Base-by-base conservation (phyloP, 2,329 filamentous ascomycete species). In the Balansia obtecta region DNA sequence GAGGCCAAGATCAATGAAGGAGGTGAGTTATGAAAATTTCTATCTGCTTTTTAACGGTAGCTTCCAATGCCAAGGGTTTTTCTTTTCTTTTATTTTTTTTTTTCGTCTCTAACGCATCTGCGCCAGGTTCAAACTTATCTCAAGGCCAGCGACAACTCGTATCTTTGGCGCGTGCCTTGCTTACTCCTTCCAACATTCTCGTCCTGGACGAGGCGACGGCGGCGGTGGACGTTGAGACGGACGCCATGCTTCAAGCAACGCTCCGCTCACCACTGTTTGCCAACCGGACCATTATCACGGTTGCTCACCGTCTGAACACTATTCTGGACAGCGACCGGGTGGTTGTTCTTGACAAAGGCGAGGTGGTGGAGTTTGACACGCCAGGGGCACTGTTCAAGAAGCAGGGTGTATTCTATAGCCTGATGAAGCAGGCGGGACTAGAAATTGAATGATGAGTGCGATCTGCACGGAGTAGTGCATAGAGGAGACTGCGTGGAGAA, bases 261-360 rank as follows among this genome's bases (percentile, higher is more conserved):
- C 70, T 84, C 50, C 75, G 81, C 34, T 77, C 77, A 37, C 75
- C 79, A 20, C 65, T 83, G 15, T 98, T 98, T 71, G 77, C 83
- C 54, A 88, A 96, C 68, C 82, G 88, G 49, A 98, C 93, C 38
- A 97, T 98, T 67, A 95, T 98, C 67, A 98, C 93, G 1, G 95
- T 98, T 61, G 93, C 93, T 27, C 93, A 98, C 71, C 84, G 93
- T 50, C 95, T 98, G 72, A 97, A 97, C 71, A 98, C 93, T 11
- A 97, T 98, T 60, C 77, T 98, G 32, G 82, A 85, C 65, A 80
- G 77, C 54, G 91, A 98, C 70, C 82, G 90, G 47, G 93, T 98
- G 54, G 83, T 98, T 37, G 93, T 98, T 46, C 79, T 98, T 6
- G 89, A 97, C 63, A 85, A 86, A 67, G 93, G 93, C 42, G 80